phyloP scores from a whole-genome alignment of 2,329 filamentous ascomycete species.

The Hortaea sp. region DNA sequence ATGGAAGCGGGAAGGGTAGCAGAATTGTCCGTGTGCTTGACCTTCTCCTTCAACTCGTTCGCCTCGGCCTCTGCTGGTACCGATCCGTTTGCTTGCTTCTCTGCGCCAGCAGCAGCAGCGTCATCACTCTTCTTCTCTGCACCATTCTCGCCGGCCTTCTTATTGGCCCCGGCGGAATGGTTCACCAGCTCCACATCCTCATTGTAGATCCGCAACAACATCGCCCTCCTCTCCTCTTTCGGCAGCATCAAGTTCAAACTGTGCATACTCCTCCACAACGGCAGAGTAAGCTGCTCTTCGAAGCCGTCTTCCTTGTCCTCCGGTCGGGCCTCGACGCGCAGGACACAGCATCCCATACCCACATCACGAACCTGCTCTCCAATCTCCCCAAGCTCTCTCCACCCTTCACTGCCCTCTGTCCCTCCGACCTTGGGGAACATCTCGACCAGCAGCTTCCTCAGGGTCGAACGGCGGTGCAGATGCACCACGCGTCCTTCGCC shows the following conservation, averaged over 20 bases:
- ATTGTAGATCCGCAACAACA: constrained; percentile 85
- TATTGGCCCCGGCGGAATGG: constrained; percentile 28
- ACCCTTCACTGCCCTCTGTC: constrained; percentile 46
- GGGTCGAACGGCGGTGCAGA: constrained; percentile 66
- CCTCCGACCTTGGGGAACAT: constrained; percentile 82
- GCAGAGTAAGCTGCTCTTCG: constrained; percentile 73
- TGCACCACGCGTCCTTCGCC: constrained; percentile 65
- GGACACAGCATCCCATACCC: constrained; percentile 82
- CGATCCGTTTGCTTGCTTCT: constrained; percentile 10
- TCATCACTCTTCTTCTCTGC: background rate
- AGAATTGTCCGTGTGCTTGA: constrained; percentile 8
- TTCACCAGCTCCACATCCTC: constrained; percentile 79
- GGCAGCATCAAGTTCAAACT: constrained; percentile 95
- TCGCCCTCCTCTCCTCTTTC: constrained; percentile 86
- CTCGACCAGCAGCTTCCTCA: constrained; percentile 75
- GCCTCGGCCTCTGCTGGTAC: constrained; percentile 11
- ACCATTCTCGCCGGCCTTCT: background rate
- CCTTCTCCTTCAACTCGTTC: constrained; percentile 7
- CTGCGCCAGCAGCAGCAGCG: constrained; percentile 1
- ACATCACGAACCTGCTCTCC: constrained; percentile 71
- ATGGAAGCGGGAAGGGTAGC: constrained; percentile 6
- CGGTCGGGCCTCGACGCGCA: constrained; percentile 50
- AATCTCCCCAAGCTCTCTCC: constrained; percentile 73
- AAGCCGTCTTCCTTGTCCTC: constrained; percentile 34
- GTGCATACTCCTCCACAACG: constrained; percentile 86